Conservation (phyloP, 176 grass and related monocot genomes). For the Musa troglodytarum region DNA sequence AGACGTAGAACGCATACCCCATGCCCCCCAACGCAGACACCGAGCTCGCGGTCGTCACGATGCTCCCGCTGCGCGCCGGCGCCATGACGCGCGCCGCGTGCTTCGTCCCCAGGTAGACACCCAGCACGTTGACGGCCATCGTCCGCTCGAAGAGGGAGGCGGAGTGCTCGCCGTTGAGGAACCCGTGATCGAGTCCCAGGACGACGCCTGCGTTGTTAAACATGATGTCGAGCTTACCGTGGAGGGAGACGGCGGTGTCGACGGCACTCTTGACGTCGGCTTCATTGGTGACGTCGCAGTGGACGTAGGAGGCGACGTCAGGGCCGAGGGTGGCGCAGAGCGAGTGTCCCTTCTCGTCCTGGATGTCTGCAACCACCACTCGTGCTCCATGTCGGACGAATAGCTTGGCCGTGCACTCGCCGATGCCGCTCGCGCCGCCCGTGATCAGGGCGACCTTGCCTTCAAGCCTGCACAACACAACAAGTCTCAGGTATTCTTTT, state of each 20-base stretch:
- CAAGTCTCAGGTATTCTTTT: too few relatives aligned
- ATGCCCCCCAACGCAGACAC: neutral
- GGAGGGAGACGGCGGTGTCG: conserved; percentile 2
- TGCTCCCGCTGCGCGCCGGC: neutral
- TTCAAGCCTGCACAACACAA: neutral
- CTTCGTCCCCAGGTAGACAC: neutral
- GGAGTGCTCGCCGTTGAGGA: neutral
- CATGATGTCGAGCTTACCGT: conserved; percentile 12
- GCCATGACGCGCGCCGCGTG: conserved; percentile 1
- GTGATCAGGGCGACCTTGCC: conserved; percentile 8
- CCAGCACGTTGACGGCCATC: neutral
- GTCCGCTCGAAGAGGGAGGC: neutral
- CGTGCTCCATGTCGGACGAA: conserved; percentile 1
- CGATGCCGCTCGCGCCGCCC: conserved; percentile 5
- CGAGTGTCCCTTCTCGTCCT: neutral
- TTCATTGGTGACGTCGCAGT: neutral
- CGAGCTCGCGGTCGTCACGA: conserved; percentile 6
- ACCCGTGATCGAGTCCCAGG: neutral
- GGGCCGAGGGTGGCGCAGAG: neutral
- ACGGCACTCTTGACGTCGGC: neutral
- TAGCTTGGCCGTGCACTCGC: neutral
- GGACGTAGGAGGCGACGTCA: neutral
- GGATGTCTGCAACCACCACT: neutral
- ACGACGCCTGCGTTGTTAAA: conserved; percentile 1
- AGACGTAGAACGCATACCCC: neutral